Evolutionary conservation across 768 basidiomycete genomes (phyloP), one percentile per base, ranked within the genome.

Genomic region (Mrakia blollopis): DNA sequence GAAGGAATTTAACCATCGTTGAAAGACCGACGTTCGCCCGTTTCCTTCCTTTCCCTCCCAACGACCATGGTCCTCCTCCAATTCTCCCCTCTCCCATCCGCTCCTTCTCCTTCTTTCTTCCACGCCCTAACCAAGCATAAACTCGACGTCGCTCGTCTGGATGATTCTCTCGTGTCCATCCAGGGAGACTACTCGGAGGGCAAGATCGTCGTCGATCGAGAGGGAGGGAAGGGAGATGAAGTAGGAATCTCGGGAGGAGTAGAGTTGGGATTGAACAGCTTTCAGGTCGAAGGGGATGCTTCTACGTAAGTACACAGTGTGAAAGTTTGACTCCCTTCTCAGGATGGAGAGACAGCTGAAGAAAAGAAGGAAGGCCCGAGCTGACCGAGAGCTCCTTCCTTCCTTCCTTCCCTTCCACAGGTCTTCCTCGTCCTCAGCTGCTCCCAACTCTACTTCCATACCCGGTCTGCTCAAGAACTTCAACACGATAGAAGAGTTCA

Each of bases 401-500:
- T 30, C 28, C 35, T 44, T 23, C 39, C 32, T 39, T 37, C 13
- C 44, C 25, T 63, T 44, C n/a, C 3, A 14, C 28, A 16, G 18
- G 7, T 28, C 25, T 7, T 47, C n/a, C 67, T 70, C 30, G 9
- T 41, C 71, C 32, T 69, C 39, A n/a, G n/a, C n/a, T 11, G 13
- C 25, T 32, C 50, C 47, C 25, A 72, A 74, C 16, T 78, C 78
- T 14, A 78, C 80, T 32, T 75, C 84, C 1, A 87, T 89, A 0
- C 82, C 80, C 6, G 97, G 96, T 54, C 85, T 86, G 14, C 86
- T 97, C 81, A 94, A 92, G 87, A 98, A 98, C 83, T 98, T 89
- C 85, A 99, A 98, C 82, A 98, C 96, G 13, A 91, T 98, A 80
- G 94, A 98, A 80, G 94, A 97, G 16, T 98, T 98, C 86, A 93